Conservation (phyloP, 768 basidiomycete genomes). For the Pleurotus salmoneostramineus region DNA sequence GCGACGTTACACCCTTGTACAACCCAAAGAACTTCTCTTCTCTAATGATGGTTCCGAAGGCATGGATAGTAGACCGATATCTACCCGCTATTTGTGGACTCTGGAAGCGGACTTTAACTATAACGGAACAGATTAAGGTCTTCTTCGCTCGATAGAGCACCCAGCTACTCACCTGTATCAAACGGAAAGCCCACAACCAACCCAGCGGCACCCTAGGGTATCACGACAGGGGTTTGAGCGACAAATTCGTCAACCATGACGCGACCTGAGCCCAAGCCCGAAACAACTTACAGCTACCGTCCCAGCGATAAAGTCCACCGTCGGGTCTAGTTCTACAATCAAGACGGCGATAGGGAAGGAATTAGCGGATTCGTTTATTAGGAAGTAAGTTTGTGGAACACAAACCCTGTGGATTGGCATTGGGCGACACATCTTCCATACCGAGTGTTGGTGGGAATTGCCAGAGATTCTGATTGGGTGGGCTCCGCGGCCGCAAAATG, state of each 20-base stretch:
- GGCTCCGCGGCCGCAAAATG: not conserved
- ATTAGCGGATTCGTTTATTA: not conserved
- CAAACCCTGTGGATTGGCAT: slow-evolving; percentile 5
- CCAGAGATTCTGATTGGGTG: slow-evolving; percentile 7
- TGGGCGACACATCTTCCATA: slow-evolving; percentile 4
- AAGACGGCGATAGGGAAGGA: not conserved
- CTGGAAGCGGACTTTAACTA: slow-evolving; percentile 83
- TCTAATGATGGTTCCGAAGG: slow-evolving; percentile 60
- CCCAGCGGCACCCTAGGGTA: slow-evolving; percentile 52
- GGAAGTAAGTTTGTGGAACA: not conserved
- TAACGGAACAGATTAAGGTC: not conserved
- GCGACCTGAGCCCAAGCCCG: not conserved
- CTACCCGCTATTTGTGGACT: slow-evolving; percentile 50
- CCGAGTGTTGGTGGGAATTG: slow-evolving; percentile 2
- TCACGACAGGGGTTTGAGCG: slow-evolving; percentile 2
- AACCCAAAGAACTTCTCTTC: slow-evolving; percentile 69
- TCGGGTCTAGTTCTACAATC: slow-evolving; percentile 46
- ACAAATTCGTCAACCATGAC: too few relatives aligned
- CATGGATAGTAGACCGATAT: slow-evolving; percentile 64
- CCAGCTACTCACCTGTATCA: slow-evolving; percentile 50
- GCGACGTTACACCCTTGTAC: slow-evolving; percentile 77
- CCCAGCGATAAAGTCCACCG: slow-evolving; percentile 76
- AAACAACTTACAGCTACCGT: slow-evolving; percentile 43
- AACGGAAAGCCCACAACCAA: slow-evolving; percentile 75
- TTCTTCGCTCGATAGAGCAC: too few relatives aligned